Percentiles rank a stretch among this genome's conserved stretches.
phyloP scores from a whole-genome alignment of 1,284 basidiomycete genomes.

The Laetiporus sulphureus region DNA sequence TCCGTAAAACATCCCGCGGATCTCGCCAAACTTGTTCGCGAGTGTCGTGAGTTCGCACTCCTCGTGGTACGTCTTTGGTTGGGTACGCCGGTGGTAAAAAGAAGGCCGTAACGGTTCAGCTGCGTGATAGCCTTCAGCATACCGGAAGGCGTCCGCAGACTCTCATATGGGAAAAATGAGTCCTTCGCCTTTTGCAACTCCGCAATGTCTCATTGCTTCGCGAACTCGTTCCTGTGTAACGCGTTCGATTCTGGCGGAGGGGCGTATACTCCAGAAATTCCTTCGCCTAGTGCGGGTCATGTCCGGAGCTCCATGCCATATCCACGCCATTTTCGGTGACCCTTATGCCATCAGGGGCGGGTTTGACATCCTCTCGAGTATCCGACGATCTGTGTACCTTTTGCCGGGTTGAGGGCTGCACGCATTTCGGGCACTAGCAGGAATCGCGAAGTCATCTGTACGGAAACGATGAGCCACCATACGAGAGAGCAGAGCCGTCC shows the following conservation, averaged over 20 bases:
- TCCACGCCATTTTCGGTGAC: constrained; percentile 35
- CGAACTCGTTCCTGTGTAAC: constrained; percentile 35
- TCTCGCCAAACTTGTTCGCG: constrained; percentile 44
- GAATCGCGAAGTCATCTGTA: constrained; percentile 48
- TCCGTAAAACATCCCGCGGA: constrained; percentile 86
- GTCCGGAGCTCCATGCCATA: constrained; percentile 54
- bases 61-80: too few relatives aligned
- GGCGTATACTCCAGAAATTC: constrained; percentile 40
- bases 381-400: constrained; percentile 68
- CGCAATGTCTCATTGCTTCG: constrained; percentile 30
- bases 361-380: constrained; percentile 40
- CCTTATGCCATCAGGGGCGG: constrained; percentile 32
- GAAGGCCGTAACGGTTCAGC: constrained; percentile 45
- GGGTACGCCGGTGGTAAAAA: constrained; percentile 57
- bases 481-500: constrained; percentile 9
- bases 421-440: constrained; percentile 44
- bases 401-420: constrained; percentile 51
- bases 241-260: constrained; percentile 19
- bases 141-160: constrained; percentile 33
- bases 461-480: constrained; percentile 20
- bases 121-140: constrained; percentile 50
- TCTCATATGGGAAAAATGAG: constrained; percentile 47
- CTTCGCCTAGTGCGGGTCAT: constrained; percentile 43
- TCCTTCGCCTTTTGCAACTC: constrained; percentile 28
- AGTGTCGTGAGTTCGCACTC: too few relatives aligned